These are phyloP conservation scores for Phytophthora pinifolia DNA, from an alignment of 352 stramenopile genomes.

Conservation along the genomic window DNA sequence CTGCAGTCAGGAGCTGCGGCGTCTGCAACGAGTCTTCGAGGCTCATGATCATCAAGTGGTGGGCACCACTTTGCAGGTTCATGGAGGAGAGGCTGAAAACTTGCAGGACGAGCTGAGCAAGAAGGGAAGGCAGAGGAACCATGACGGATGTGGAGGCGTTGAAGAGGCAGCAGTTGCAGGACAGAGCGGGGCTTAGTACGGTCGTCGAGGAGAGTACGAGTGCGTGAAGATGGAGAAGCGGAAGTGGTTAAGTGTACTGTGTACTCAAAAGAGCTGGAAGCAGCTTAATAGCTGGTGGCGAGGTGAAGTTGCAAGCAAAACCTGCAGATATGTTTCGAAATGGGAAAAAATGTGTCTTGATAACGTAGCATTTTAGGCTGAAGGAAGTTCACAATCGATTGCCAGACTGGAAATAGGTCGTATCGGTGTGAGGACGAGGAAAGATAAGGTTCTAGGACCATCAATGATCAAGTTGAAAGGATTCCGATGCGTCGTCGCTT, in stretches of 20 bases:
- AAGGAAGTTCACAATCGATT: too few relatives aligned
- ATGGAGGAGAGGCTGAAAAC: neutral
- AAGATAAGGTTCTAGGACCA: too few relatives aligned
- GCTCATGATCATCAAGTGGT: constrained; percentile 12
- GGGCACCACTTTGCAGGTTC: neutral
- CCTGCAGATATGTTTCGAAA: too few relatives aligned
- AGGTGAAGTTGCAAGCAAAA: too few relatives aligned
- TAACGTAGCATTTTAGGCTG: too few relatives aligned
- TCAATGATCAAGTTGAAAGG: too few relatives aligned
- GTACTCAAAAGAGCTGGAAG: too few relatives aligned
- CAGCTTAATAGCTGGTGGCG: too few relatives aligned
- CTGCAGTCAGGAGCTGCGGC: constrained; percentile 10
- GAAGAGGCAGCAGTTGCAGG: constrained; percentile 20
- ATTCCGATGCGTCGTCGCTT: neutral
- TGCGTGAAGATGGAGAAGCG: neutral
- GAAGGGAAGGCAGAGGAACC: neutral
- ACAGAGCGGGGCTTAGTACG: constrained; percentile 4
- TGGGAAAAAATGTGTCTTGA: too few relatives aligned
- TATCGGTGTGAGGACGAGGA: too few relatives aligned
- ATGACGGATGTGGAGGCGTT: constrained; percentile 12
- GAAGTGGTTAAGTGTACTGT: too few relatives aligned
- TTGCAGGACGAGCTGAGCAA: neutral
- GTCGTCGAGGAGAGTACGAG: constrained; percentile 1
- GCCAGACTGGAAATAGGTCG: too few relatives aligned
- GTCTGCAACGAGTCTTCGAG: constrained; percentile 11